Conservation (phyloP, 495 filamentous ascomycete genomes). For the Aspergillus biplanus region DNA sequence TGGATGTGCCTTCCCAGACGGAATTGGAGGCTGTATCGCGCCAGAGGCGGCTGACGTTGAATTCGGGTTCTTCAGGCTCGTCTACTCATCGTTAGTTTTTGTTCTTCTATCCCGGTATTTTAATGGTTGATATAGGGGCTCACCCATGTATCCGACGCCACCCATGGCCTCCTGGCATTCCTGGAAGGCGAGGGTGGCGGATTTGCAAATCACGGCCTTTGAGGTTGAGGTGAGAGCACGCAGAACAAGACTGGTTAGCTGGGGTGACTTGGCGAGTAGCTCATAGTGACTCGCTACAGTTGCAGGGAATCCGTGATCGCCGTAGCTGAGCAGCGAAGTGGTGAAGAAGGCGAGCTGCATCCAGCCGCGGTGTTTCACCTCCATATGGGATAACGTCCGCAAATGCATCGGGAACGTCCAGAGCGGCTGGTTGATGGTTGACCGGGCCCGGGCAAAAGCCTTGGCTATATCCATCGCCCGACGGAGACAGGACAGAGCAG, state of each 20-base stretch:
- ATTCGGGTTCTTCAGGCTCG: too few species aligned
- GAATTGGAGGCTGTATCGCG: conserved; percentile 66
- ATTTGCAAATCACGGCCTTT: conserved; percentile 65
- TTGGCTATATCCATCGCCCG: conserved; percentile 64
- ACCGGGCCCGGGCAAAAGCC: conserved; percentile 59
- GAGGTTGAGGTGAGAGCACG: conserved; percentile 65
- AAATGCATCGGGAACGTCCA: conserved; percentile 62
- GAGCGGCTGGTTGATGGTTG: conserved; percentile 54
- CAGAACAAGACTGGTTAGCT: conserved; percentile 53
- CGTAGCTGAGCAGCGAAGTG: conserved; percentile 56
- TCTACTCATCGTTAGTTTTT: too few species aligned
- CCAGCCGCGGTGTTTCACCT: conserved; percentile 56
- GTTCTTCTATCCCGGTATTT: too few species aligned
- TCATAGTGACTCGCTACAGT: conserved; percentile 26
- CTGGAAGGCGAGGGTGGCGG: conserved; percentile 56
- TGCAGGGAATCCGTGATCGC: conserved; percentile 16
- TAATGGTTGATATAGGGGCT: too few species aligned
- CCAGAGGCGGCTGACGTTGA: conserved; percentile 27
- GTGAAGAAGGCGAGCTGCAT: conserved; percentile 66
- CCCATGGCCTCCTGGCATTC: conserved; percentile 73
- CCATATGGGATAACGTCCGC: conserved; percentile 58
- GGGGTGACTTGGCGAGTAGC: too few species aligned
- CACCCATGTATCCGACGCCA: conserved; percentile 73
- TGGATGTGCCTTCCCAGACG: conserved; percentile 80
- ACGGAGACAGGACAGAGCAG: conserved; percentile 59